Conservation (phyloP, 2,329 filamentous ascomycete genomes). For the Verticillium isaacii region DNA sequence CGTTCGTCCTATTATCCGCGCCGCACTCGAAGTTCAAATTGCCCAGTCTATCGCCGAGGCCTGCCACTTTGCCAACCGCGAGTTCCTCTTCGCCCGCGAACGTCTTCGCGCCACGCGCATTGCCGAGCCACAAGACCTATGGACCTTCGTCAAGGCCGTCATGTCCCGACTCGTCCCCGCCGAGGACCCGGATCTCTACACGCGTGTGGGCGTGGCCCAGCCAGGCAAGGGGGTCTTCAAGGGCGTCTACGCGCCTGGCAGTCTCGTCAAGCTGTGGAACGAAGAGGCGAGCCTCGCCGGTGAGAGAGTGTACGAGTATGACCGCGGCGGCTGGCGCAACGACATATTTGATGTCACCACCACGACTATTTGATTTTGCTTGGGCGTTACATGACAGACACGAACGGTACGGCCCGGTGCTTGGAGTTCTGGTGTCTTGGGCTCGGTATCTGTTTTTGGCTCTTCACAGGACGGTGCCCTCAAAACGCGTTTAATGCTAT, state of each 20-base stretch:
- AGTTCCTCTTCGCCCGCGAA: constrained; percentile 82
- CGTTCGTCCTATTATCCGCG: constrained; percentile 73
- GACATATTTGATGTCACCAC: constrained; percentile 63
- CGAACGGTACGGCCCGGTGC: not conserved
- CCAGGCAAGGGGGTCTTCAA: constrained; percentile 62
- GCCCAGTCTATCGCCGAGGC: constrained; percentile 65
- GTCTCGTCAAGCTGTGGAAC: constrained; percentile 84
- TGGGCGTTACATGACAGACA: not conserved
- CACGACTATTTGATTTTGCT: constrained; percentile 7
- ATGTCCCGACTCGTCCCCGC: constrained; percentile 68
- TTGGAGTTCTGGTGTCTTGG: not conserved
- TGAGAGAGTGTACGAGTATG: constrained; percentile 71
- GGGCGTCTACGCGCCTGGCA: constrained; percentile 83
- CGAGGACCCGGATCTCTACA: constrained; percentile 72
- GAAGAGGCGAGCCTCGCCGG: constrained; percentile 67
- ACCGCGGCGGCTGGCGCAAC: constrained; percentile 74
- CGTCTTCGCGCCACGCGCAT: constrained; percentile 81
- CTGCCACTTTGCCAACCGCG: constrained; percentile 72
- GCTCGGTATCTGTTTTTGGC: not conserved
- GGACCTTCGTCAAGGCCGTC: constrained; percentile 79
- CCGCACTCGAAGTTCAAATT: constrained; percentile 74
- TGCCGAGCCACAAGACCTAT: constrained; percentile 71
- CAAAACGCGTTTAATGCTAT: not conserved
- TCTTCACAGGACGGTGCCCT: not conserved
- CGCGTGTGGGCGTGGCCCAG: constrained; percentile 62